Evolutionary conservation across 768 basidiomycete genomes (phyloP), one percentile per base, ranked within the genome.

Genomic region (Tulasnella sp.): DNA sequence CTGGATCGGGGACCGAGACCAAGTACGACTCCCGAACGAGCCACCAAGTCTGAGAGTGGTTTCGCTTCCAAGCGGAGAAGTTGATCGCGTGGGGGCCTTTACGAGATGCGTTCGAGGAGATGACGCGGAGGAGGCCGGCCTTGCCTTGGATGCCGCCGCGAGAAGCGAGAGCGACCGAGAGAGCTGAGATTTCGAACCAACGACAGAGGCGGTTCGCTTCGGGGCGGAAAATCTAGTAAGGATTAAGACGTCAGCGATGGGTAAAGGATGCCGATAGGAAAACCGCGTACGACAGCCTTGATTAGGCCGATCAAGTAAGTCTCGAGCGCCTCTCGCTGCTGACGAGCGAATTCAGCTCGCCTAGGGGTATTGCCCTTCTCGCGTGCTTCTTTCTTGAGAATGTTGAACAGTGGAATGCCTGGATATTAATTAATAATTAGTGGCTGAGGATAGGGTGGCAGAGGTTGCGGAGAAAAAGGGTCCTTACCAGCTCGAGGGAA

Each of bases 391-490:
- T 88, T 88, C 82, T 91, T 91, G 74, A 95, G 85, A 82, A 95
- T 91, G 82, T 94, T 96, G 83, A 97, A 90, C 84, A 97, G 96
- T 0, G 94, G 95, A n/a, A 97, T 84, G 85, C 90, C 93, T 95
- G 77, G 16, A 44, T 75, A 48, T 74, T 70, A 77, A 13, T 76
- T 5, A n/a, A 61, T 13, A 16, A 40, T n/a, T 32, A 75, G 51
- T 37, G 16, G 18, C 20, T 57, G 40, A 44, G 23, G 40, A n/a
- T 9, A 3, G 6, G n/a, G 13, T 11, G 29, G 9, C 73, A 1
- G 42, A 67, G 67, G 39, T 26, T 20, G 74, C 35, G 32, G 35
- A 55, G 23, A 40, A 26, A 44, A 35, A 18, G 46, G 35, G 9
- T 5, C 78, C 82, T 74, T 61, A 83, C 85, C 85, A 23, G 93